These are phyloP conservation scores for Puccinia triticina DNA, from an alignment of 1,284 basidiomycete genomes.

Conservation along the genomic window DNA sequence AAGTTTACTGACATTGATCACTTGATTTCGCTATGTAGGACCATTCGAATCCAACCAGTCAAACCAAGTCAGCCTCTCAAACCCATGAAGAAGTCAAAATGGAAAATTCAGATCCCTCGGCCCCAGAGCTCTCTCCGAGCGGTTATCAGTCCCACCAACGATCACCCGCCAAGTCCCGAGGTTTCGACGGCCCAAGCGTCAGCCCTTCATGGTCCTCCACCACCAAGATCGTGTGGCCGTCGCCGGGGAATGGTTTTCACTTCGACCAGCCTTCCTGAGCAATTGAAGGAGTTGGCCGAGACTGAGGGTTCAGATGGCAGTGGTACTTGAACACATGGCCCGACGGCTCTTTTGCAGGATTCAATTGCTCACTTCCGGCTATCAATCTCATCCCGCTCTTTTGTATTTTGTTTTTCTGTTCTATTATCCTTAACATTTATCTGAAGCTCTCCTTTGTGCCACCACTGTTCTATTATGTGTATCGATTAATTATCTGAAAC, in stretches of 20 bases:
- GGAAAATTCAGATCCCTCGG: conserved; percentile 7
- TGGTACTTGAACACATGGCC: no score
- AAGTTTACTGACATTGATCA: no score
- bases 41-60: background rate
- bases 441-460: no score
- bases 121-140: background rate
- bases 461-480: no score
- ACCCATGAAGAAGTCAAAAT: background rate
- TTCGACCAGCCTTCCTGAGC: background rate
- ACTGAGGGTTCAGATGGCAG: background rate
- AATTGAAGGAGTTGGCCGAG: background rate
- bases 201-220: background rate
- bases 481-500: no score
- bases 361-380: no score
- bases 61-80: background rate
- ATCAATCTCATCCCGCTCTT: no score
- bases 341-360: no score
- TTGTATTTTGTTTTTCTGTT: no score
- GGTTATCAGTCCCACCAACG: background rate
- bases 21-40: background rate
- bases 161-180: background rate
- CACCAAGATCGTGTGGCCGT: background rate
- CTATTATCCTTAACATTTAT: no score
- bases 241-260: conserved; percentile 13
- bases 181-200: background rate